Evolutionary conservation across 2,329 filamentous ascomycete genomes (phyloP), one percentile per base, ranked within the genome.

Genomic region (Venturia nashicola): DNA sequence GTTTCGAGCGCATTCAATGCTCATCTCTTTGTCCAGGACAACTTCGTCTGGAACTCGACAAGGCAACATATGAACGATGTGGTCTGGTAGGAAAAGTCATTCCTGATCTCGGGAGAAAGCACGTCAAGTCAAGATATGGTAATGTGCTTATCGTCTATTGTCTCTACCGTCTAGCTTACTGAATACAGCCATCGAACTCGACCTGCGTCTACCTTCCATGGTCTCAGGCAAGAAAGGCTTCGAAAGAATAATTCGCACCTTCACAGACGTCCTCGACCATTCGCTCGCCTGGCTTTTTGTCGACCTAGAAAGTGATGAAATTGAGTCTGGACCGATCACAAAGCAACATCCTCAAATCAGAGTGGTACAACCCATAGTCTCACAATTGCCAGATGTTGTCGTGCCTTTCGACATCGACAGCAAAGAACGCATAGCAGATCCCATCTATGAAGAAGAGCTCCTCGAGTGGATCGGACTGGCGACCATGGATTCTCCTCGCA

Each of bases 181-280:
- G 14, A 57, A 18, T 57, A n/a, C 8, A 57, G 51, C 51, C 32
- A 83, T 97, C 57, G 85, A 93, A 69, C 79, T 88, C 61, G 86
- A 97, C 65, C 81, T 99, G 36, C 83, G 86, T 20, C 78, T 81
- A 5, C 82, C 86, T 0, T 86, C 86, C 0, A 96, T 96, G 90
- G 73, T 90, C 8, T 87, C 86, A 63, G 91, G 91, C 3, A 94
- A 91, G 73, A 91, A 88, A 67, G 88, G 86, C 0, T 96, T 95
- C 70, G 87, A 92, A 67, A 81, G 90, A 57, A 77, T 96, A 16
- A 73, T 87, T 7, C 89, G 89, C 79, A 90, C 91, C 16, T 91
- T 86, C 73, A 86, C 87, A 69, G 90, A 91, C 67, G 90, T 90
- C 27, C 78, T 97, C 27, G 83, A 82, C 60, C 76, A 80, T 55